Conservation (phyloP, 2,329 filamentous ascomycete species). For the Aspergillus fumigatus region DNA sequence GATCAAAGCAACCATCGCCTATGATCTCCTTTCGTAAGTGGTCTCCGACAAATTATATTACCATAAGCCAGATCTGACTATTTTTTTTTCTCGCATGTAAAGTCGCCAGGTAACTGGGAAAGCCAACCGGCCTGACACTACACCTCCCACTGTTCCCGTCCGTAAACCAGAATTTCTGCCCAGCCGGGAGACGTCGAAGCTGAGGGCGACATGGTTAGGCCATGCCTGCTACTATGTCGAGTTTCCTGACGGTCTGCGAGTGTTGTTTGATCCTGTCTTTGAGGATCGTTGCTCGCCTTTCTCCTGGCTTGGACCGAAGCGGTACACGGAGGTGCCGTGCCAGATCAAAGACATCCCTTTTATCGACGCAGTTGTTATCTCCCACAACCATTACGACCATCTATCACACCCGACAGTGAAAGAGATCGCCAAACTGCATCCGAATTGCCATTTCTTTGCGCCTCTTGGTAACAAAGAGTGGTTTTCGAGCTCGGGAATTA, state of each 20-base stretch:
- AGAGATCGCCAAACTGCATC: slow-evolving; percentile 66
- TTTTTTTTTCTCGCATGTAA: neutral
- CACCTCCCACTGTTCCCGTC: slow-evolving; percentile 62
- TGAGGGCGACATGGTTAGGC: slow-evolving; percentile 90
- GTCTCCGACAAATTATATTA: neutral
- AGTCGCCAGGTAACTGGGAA: slow-evolving; percentile 47
- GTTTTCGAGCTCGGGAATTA: slow-evolving; percentile 68
- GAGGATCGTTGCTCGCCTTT: slow-evolving; percentile 81
- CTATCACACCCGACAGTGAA: slow-evolving; percentile 71
- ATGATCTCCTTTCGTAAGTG: slow-evolving; percentile 15
- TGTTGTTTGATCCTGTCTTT: slow-evolving; percentile 92
- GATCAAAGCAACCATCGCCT: slow-evolving; percentile 2
- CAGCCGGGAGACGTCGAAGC: slow-evolving; percentile 52
- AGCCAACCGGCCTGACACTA: slow-evolving; percentile 56
- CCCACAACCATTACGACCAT: slow-evolving; percentile 92
- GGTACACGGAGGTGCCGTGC: slow-evolving; percentile 75
- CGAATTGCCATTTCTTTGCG: slow-evolving; percentile 81
- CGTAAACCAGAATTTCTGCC: slow-evolving; percentile 63
- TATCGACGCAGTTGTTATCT: slow-evolving; percentile 62
- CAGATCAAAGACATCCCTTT: slow-evolving; percentile 69
- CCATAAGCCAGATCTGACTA: neutral
- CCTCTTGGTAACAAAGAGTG: slow-evolving; percentile 77
- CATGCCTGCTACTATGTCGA: slow-evolving; percentile 93
- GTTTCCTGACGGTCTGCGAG: slow-evolving; percentile 77
- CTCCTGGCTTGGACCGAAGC: slow-evolving; percentile 64